Conservation (phyloP, 352 stramenopile species). For the Phytophthora cactorum region DNA sequence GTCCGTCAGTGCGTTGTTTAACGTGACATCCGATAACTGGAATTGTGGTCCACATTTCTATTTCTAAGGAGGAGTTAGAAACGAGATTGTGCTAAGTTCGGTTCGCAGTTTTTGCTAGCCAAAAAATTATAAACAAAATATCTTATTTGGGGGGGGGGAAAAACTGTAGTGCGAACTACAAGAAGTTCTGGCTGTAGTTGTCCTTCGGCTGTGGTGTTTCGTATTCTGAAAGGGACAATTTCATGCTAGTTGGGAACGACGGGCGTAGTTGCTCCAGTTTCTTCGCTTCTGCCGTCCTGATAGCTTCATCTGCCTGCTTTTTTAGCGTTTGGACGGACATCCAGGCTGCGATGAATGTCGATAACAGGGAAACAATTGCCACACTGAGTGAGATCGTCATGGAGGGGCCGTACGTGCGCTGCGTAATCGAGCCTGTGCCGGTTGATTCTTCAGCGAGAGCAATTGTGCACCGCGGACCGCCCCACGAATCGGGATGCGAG, state of each 20-base stretch:
- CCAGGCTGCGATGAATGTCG: conserved; percentile 32
- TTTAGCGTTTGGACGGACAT: conserved; percentile 26
- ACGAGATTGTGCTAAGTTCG: no score
- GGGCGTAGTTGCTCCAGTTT: conserved; percentile 13
- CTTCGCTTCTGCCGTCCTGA: conserved; percentile 25
- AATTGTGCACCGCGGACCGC: conserved; percentile 29
- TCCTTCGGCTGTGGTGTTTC: conserved; percentile 29
- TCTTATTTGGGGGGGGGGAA: no score
- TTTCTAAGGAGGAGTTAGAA: no score
- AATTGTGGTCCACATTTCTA: no score
- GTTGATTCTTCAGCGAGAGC: conserved; percentile 22
- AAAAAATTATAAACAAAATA: no score
- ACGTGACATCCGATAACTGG: no score
- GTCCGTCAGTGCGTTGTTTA: no score
- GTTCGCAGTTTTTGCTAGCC: no score
- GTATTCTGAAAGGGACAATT: conserved; percentile 17
- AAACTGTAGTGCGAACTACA: conserved; percentile 13
- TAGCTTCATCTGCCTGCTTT: conserved; percentile 30
- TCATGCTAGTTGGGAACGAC: conserved; percentile 15
- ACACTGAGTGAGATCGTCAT: conserved; percentile 35
- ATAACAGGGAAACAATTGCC: conserved; percentile 31
- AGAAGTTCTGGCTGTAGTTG: conserved; percentile 52
- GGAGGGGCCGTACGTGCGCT: conserved; percentile 31
- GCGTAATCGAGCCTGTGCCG: conserved; percentile 6
- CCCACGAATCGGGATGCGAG: conserved; percentile 49